Base-by-base conservation (phyloP, 176 grass and related monocot genomes). In the Phoenix dactylifera region DNA sequence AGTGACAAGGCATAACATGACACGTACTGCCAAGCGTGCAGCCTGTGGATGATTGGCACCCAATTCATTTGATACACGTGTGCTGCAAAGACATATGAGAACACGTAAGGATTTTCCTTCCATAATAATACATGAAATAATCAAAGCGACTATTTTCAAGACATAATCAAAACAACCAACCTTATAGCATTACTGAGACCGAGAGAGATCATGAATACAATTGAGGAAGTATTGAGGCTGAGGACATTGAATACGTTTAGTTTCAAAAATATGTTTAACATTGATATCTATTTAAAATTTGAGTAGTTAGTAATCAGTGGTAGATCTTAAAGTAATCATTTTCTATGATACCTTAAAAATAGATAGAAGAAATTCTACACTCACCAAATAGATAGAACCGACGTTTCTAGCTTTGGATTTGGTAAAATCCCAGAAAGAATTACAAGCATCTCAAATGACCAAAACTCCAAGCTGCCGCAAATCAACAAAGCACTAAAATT, bases 51-150 rank as follows among this genome's bases (percentile, higher is more conserved):
- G 76, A 5, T 79, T 86, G 16, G 90, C 90, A 24, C 90, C 90
- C 6, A 95, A 82, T 67, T 89, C 86, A 57, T 95, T 95, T 68
- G 86, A 95, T 39, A 95, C 86, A 5, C 86, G 79, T 4, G 90
- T 95, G 55, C 90, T 95, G 51, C 1, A 25, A 18, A 3, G 39
- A 50, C 51, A 6, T 55, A 23, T 28, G 5, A 28, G 26, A 28
- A 28, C 26, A 28, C 26, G 3, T 4, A 28, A 28, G 26, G 26
- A 28, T 3, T 0, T 28, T 28, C 26, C 20, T 0, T 28, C 3
- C 4, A 28, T 28, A 4, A 28, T 5, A 28, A 28, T 25, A 23
- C 15, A 55, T 51, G 26, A 25, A 28, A 54, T 16, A 53, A 18
- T 22, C 14, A 22, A 52, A 54, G 0, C 5, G 26, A 28, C 5